Evolutionary conservation across 2,329 filamentous ascomycete genomes (phyloP), one percentile per base, ranked within the genome.

Genomic region (Aspergillus hortae): DNA sequence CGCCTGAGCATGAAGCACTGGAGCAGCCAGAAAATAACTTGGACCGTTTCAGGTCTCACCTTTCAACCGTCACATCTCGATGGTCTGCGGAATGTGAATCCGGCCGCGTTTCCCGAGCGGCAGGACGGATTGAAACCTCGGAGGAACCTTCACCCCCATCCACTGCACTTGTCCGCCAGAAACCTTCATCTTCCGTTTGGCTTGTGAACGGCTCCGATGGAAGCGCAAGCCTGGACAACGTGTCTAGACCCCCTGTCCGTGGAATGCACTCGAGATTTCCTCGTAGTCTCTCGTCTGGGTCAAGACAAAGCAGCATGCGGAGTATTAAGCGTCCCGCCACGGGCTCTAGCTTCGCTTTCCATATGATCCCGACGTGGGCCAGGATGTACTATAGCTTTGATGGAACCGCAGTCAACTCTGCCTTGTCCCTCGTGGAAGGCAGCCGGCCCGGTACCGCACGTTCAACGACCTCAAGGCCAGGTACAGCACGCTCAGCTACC

Each of bases 321-420:
- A 72, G 69, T 51, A 60, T 63, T 32, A 62, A 61, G 44, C 66
- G 70, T 23, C 65, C 67, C 4, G 74, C 72, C 32, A 80, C 78
- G 11, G 71, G 72, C 44, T 69, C 75, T 17, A 80, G 74, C 53
- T 69, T 73, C 21, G 57, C 76, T 25, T 60, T 75, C 46, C 69
- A 69, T n/a, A 67, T 66, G 35, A 67, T 77, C 41, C 77, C 78
- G 1, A 67, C 73, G 6, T 81, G 78, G 68, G 72, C 70, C 38
- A 84, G 78, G 59, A 73, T 89, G 14, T 91, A 90, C 69, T 91
- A 91, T 66, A 83, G 84, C 33, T 84, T 83, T 48, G 84, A 85
- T 46, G 46, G 85, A 82, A 67, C 78, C 76, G 55, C 79, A 72
- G 44, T 82, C 73, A 62, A 66, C 48, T 62, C 70, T 4, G 61